Evolutionary conservation across 2,329 filamentous ascomycete species (phyloP), one percentile per base, ranked within the genome.

Genomic region (Aspergillus texensis): DNA sequence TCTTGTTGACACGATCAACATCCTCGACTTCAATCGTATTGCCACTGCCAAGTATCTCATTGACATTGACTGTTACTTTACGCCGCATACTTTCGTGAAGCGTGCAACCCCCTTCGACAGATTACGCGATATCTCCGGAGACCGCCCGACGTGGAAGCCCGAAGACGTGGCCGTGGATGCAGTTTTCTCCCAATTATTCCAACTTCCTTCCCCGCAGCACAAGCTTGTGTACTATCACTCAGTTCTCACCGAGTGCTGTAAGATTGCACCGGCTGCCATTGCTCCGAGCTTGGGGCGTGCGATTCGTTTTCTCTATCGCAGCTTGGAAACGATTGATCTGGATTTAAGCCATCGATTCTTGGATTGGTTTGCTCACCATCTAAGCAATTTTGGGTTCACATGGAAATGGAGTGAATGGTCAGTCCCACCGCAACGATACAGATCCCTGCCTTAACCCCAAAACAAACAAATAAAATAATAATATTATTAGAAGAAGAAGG

Each of bases 321-420:
- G 91, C 75, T 83, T 92, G 11, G 89, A 93, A 63, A 86, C 85
- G 2, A 89, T 98, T 83, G 95, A 99, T 74, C 83, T 97, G 55
- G 94, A 98, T 79, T 82, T 99, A 50, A 86, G 84, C 61, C 91
- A 94, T 72, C 88, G 95, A 30, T 98, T 98, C 80, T 84, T 97
- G 75, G 94, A 98, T 77, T 99, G 95, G 95, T 99, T 99, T 75
- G 88, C 94, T 21, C 95, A 99, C 77, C 95, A 99, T 81, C 82
- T 99, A 69, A 97, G 94, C 81, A 99, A 99, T 81, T 99, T 99
- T 75, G 95, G 96, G 59, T 99, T 98, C 77, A 95, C 95, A 11
- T 99, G 95, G 95, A 98, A 98, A 80, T 99, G 95, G 95, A 90
- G 91, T 19, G 95, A 99, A 80, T 99, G 95, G 95, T 88, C 78